Evolutionary conservation across 495 filamentous ascomycete species (phyloP), one percentile per base, ranked within the genome.

Genomic region (Hapsidospora chrysogenum): DNA sequence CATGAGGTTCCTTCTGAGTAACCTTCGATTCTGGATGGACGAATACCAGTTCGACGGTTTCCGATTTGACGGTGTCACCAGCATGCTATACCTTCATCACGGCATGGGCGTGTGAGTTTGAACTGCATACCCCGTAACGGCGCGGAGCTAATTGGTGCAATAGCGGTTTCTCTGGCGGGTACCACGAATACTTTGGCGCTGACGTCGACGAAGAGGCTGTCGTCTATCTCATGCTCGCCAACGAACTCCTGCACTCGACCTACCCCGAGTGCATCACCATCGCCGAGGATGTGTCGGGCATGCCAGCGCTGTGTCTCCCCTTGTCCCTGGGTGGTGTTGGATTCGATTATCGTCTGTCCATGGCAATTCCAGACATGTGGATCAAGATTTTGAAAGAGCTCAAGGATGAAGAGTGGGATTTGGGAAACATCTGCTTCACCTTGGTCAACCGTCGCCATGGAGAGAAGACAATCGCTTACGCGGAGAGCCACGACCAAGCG

Each of bases 21-120:
- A 97, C 53, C 64, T 97, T 38, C 72, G 92, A 17, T 97, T 93
- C 63, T 97, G 92, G 81, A 95, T 97, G 87, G 89, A 97, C 38
- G 87, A 95, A 51, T 97, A 95, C 49, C 54, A 70, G 32, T 95
- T 97, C 52, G 89, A 96, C 51, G 89, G 89, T 15, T 97, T 96
- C 68, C 71, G 89, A 30, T 97, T 97, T 50, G 89, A 97, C 50
- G 89, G 89, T 41, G 89, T 97, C 23, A 96, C 89, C 10, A 94
- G 85, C 53, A 97, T 97, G 80, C 76, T 97, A 38, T 97, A 97
- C 52, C 60, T 60, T 9, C 87, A 97, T 52, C 89, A 97, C 52
- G 89, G 89, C 22, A 95, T 97, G 58, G 89, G 92, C 70, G 87
- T 83, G 85, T 94, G 64, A 63, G 84, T 81, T 19, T 6, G 7